These are phyloP conservation scores for Blastobotrys buckinghamii DNA, from an alignment of 1,139 yeast genomes.

Conservation along the genomic window DNA sequence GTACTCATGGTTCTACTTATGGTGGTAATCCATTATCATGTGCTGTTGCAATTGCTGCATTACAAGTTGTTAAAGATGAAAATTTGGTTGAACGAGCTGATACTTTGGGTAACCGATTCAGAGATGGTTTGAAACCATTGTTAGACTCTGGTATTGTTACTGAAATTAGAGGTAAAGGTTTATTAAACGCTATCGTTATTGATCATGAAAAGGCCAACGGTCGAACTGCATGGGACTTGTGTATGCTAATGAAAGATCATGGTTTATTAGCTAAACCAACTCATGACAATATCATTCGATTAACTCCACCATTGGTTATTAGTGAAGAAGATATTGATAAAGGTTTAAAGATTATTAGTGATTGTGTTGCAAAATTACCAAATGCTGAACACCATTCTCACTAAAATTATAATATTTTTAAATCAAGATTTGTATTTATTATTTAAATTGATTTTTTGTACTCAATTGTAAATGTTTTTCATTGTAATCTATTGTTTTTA, in stretches of 20 bases:
- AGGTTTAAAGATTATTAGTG: constrained; percentile 70
- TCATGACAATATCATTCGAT: constrained; percentile 89
- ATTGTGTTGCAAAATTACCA: constrained; percentile 56
- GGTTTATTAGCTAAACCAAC: constrained; percentile 97
- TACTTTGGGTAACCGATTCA: constrained; percentile 64
- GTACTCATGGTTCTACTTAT: constrained; percentile 95
- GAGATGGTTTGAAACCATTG: constrained; percentile 58
- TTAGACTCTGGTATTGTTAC: constrained; percentile 61
- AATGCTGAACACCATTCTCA: constrained; percentile 4
- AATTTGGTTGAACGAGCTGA: constrained; percentile 74
- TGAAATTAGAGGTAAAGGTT: constrained; percentile 91
- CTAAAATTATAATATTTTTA: not conserved
- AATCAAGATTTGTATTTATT: too few relatives aligned
- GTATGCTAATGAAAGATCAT: constrained; percentile 78
- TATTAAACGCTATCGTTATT: constrained; percentile 85
- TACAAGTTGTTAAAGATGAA: constrained; percentile 85
- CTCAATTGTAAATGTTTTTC: too few relatives aligned
- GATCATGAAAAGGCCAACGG: constrained; percentile 82
- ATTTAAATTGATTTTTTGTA: too few relatives aligned
- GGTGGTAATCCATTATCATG: constrained; percentile 98
- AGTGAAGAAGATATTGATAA: constrained; percentile 76
- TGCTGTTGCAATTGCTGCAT: constrained; percentile 90
- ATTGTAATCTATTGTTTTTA: too few relatives aligned
- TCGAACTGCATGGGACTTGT: constrained; percentile 93
- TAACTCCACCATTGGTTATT: constrained; percentile 94